A percentile compares a stretch with the other conserved stretches of the same genome.
Evolutionary conservation across 1,139 yeast genomes (phyloP).

Genomic region (Kazachstania sp.): DNA sequence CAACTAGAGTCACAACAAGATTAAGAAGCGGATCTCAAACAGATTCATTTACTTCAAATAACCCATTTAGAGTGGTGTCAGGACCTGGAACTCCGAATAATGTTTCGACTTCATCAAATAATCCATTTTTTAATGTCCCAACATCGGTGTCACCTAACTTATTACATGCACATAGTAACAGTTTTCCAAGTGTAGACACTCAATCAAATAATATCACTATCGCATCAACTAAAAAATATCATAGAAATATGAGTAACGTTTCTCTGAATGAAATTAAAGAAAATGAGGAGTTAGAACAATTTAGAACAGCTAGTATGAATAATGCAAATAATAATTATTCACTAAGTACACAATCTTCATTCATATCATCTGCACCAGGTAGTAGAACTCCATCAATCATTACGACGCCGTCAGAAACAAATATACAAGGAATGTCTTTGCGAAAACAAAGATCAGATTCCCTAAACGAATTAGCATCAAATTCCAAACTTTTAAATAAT

Average conservation of each 20-base stretch:
- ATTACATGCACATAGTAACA: not conserved
- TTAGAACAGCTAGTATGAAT: constrained; percentile 5
- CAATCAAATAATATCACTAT: not conserved
- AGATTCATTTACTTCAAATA: constrained; percentile 2
- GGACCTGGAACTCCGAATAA: not conserved
- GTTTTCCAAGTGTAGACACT: not conserved
- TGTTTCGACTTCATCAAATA: constrained; percentile 1
- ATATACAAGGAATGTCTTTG: not conserved
- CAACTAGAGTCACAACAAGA: not conserved
- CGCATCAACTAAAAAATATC: constrained; percentile 10
- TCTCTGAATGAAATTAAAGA: constrained; percentile 29
- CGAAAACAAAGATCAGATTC: constrained; percentile 6
- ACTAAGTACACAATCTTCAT: constrained; percentile 1
- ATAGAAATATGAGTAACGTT: constrained; percentile 20
- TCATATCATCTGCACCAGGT: constrained; percentile 1
- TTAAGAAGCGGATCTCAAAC: not conserved
- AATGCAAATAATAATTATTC: not conserved
- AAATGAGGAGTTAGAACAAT: constrained; percentile 26
- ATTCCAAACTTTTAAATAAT: constrained; percentile 5
- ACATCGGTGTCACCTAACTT: not conserved
- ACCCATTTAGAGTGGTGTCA: constrained; percentile 3
- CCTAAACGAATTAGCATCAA: constrained; percentile 6
- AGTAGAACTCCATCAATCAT: constrained; percentile 2
- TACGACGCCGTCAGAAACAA: not conserved
- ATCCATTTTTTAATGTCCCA: constrained; percentile 3